These are phyloP conservation scores for Ajuga chamaepitys DNA, from an alignment of 257 asterid species.

Conservation along the genomic window DNA sequence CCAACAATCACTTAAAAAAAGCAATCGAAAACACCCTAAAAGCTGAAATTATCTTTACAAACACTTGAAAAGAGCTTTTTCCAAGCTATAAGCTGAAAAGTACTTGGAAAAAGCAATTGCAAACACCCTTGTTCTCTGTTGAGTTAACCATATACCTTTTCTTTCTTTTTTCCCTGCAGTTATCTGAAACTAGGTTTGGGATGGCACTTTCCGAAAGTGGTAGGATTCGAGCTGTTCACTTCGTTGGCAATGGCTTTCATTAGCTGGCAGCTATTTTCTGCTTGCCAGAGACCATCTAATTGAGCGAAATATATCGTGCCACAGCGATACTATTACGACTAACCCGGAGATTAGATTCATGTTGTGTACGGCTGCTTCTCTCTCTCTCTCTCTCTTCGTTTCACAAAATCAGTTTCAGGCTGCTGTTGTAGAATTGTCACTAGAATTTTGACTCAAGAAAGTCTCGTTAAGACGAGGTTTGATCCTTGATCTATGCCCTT, in stretches of 20 bases:
- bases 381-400: background rate
- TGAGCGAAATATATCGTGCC: slow-evolving; percentile 15
- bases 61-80: too few relatives aligned
- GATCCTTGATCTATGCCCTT: background rate
- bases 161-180: slow-evolving; percentile 46
- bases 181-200: slow-evolving; percentile 77
- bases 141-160: too few relatives aligned
- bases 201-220: slow-evolving; percentile 81
- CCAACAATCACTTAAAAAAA: too few relatives aligned
- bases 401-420: slow-evolving; percentile 1
- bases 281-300: slow-evolving; percentile 83
- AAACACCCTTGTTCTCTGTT: too few relatives aligned
- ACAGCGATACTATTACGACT: background rate
- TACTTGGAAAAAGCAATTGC: too few relatives aligned
- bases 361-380: background rate
- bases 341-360: background rate
- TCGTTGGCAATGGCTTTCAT: slow-evolving; percentile 84
- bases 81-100: too few relatives aligned
- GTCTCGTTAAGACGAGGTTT: background rate
- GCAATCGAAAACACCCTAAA: too few relatives aligned
- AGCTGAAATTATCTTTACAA: too few relatives aligned
- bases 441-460: background rate
- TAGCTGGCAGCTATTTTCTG: slow-evolving; percentile 88
- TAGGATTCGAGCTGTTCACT: slow-evolving; percentile 78
- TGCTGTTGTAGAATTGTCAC: slow-evolving; percentile 16